Evolutionary conservation across 1,139 yeast genomes (phyloP).

Genomic region (Ogataea hybrid): DNA sequence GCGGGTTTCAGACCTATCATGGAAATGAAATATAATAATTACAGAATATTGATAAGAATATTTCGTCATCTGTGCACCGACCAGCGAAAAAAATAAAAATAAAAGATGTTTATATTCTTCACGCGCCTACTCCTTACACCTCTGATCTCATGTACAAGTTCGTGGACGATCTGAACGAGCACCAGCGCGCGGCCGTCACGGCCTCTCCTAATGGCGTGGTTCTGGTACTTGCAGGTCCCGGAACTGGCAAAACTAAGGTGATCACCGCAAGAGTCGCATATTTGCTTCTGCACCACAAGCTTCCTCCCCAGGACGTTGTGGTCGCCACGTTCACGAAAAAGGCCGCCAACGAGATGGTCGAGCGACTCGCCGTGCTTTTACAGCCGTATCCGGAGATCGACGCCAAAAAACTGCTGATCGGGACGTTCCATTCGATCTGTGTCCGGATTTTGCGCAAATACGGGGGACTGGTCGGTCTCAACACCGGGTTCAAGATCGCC

Average conservation of each 20-base stretch:
- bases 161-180: slow-evolving; percentile 44
- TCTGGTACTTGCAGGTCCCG: slow-evolving; percentile 91
- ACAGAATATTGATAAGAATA: slow-evolving; percentile 3
- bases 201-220: slow-evolving; percentile 51
- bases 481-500: slow-evolving; percentile 51
- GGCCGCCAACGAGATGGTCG: slow-evolving; percentile 82
- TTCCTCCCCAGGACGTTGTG: slow-evolving; percentile 60
- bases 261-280: slow-evolving; percentile 76
- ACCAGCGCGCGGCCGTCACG: slow-evolving; percentile 62
- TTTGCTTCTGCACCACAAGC: slow-evolving; percentile 47
- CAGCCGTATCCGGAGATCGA: slow-evolving; percentile 37
- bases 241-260: slow-evolving; percentile 81
- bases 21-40: not conserved
- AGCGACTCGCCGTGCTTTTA: slow-evolving; percentile 49
- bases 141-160: slow-evolving; percentile 2
- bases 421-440: slow-evolving; percentile 87
- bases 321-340: slow-evolving; percentile 91
- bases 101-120: too few relatives aligned
- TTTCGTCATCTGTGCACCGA: not conserved
- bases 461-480: slow-evolving; percentile 53
- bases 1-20: not conserved
- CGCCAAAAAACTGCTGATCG: slow-evolving; percentile 53
- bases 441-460: slow-evolving; percentile 53
- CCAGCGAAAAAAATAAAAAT: too few relatives aligned
- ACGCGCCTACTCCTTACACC: slow-evolving; percentile 3